These are phyloP conservation scores for Euphorbia corollata DNA, from an alignment of 441 rosid genomes.

Conservation along the genomic window DNA sequence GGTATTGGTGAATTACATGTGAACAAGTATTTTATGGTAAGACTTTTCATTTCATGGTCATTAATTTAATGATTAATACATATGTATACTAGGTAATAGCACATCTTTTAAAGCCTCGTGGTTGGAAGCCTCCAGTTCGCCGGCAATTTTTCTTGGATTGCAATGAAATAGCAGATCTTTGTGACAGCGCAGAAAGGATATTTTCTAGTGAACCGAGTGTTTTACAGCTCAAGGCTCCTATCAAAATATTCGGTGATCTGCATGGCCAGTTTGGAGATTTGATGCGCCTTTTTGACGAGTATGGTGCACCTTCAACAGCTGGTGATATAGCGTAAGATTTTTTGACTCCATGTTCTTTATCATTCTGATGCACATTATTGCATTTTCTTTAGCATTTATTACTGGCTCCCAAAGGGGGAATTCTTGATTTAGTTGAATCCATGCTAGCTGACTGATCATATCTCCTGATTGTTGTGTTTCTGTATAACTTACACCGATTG, in stretches of 20 bases:
- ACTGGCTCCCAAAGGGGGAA: neutral
- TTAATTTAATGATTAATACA: constrained; percentile 3
- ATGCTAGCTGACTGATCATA: neutral
- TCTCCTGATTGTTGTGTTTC: neutral
- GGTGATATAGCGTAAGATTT: constrained; percentile 97
- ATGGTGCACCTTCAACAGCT: constrained; percentile 96
- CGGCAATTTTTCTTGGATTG: constrained; percentile 97
- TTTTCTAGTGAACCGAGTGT: constrained; percentile 89
- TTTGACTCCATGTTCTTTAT: neutral
- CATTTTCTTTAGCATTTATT: constrained; percentile 8
- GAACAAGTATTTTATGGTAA: constrained; percentile 5
- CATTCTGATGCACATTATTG: neutral
- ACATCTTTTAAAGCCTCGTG: constrained; percentile 92
- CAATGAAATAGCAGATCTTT: constrained; percentile 95
- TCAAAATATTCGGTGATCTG: constrained; percentile 94
- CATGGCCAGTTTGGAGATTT: constrained; percentile 99
- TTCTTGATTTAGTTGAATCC: neutral
- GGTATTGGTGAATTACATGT: constrained; percentile 10
- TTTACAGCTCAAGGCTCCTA: constrained; percentile 84
- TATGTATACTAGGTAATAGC: constrained; percentile 54
- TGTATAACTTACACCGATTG: neutral
- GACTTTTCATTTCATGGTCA: constrained; percentile 7
- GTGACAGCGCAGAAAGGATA: constrained; percentile 83
- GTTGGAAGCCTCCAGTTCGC: constrained; percentile 97
- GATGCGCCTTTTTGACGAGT: constrained; percentile 98